Percentiles rank a stretch among this genome's conserved stretches.
Evolutionary conservation across 176 grass and related monocot genomes (phyloP).

Genomic region (Phoenix roebelenii): DNA sequence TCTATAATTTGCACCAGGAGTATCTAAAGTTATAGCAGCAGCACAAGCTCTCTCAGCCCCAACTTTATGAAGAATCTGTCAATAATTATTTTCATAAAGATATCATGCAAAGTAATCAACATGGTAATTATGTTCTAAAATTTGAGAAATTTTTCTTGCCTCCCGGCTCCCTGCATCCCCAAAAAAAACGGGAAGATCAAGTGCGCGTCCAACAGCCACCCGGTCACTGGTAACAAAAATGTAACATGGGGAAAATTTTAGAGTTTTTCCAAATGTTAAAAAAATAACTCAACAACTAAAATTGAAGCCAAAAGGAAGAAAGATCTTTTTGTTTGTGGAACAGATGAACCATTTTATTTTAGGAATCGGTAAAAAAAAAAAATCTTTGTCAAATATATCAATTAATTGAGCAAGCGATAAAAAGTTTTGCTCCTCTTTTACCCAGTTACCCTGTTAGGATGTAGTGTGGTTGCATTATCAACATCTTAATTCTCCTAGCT

Average conservation of each 20-base stretch:
- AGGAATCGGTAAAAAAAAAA: too few species aligned
- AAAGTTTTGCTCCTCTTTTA: too few species aligned
- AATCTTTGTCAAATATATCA: too few species aligned
- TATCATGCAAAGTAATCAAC: slow-evolving; percentile 3
- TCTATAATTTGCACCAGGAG: slow-evolving; percentile 96
- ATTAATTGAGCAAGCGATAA: too few species aligned
- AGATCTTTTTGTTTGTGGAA: too few species aligned
- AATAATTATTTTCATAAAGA: slow-evolving; percentile 9
- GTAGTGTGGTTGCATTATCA: too few species aligned
- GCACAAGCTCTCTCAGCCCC: slow-evolving; percentile 95
- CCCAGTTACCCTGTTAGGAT: too few species aligned
- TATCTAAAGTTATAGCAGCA: slow-evolving; percentile 97
- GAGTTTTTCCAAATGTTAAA: too few species aligned
- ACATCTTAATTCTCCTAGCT: too few species aligned
- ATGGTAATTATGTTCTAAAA: not conserved
- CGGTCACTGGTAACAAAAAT: slow-evolving; percentile 56
- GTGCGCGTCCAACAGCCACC: slow-evolving; percentile 80
- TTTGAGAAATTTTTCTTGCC: slow-evolving; percentile 26
- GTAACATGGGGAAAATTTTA: slow-evolving; percentile 13
- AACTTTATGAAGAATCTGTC: slow-evolving; percentile 96
- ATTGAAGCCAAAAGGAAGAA: too few species aligned
- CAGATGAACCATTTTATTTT: too few species aligned
- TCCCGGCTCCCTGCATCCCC: slow-evolving; percentile 98
- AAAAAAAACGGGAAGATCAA: slow-evolving; percentile 94
- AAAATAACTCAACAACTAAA: too few species aligned